Evolutionary conservation across 768 basidiomycete genomes (phyloP), one percentile per base, ranked within the genome.

Genomic region (Termitomyces sp.): DNA sequence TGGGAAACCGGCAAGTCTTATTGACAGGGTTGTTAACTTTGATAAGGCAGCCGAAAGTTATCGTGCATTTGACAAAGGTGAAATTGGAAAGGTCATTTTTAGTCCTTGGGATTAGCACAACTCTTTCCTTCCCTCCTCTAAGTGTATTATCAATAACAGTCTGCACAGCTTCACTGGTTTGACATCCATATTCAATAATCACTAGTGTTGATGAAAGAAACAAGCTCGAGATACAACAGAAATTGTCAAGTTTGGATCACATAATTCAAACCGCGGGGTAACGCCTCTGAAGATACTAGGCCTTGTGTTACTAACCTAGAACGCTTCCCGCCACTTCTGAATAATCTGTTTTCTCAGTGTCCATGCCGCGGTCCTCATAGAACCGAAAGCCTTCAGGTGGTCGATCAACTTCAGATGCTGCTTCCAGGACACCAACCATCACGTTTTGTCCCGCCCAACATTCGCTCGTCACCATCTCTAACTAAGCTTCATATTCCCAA

Each of bases 31-130:
- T n/a, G 83, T 90, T 9, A 72, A 75, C 43, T 74, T 91, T 28
- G 73, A 78, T 48, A 72, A 84, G 40, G 86, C 87, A 8, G 72
- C 69, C 14, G 76, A 84, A 63, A 74, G 72, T 40, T 93, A 90
- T 68, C 75, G 77, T 20, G 76, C 79, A 28, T 92, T 91, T 60
- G 86, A 92, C 62, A 83, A 86, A 67, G 85, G 86, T 22, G 73
- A 79, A 66, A 79, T 87, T 40, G 90, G 90, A 0, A 91, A 92
- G 70, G 81, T 88, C 10, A 73, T 91, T 33, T 90, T 92, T 63
- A 85, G 88, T 69, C 87, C 87, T 28, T 90, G 86, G 88, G 78
- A 69, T 60, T 80, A 64, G 26, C 26, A 28, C 7, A 28, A 20
- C 3, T 36, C 14, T 36, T 36, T 36, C 14, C 14, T 36, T 14